Evolutionary conservation across 2,329 filamentous ascomycete genomes (phyloP).

Genomic region (Venturia asperata): DNA sequence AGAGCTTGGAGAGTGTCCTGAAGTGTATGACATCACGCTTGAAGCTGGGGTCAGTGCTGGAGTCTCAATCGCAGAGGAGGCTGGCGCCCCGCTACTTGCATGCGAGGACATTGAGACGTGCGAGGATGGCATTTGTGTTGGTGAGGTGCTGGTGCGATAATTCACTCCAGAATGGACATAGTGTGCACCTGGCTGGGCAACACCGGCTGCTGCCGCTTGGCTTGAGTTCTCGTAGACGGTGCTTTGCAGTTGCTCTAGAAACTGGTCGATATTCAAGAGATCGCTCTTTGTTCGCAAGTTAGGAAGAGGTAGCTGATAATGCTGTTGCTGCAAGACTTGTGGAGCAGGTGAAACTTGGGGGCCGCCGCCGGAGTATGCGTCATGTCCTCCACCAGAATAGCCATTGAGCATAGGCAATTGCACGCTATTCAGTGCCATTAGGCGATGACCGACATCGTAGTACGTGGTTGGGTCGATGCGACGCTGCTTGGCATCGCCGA

Average conservation of each 20-base stretch:
- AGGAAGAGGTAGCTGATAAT: constrained; percentile 81
- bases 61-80: constrained; percentile 47
- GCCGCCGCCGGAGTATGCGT: constrained; percentile 49
- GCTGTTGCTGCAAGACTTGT: constrained; percentile 55
- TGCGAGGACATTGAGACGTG: constrained; percentile 32
- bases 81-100: constrained; percentile 48
- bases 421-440: constrained; percentile 71
- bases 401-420: constrained; percentile 41
- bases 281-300: constrained; percentile 91
- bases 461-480: constrained; percentile 87
- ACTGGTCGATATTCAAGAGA: constrained; percentile 85
- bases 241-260: constrained; percentile 91
- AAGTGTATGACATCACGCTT: constrained; percentile 68
- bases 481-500: constrained; percentile 84
- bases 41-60: constrained; percentile 71
- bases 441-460: constrained; percentile 78
- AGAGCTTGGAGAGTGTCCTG: constrained; percentile 71
- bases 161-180: constrained; percentile 48
- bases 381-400: constrained; percentile 38
- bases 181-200: constrained; percentile 66
- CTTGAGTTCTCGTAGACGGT: constrained; percentile 92
- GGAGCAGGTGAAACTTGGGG: constrained; percentile 42
- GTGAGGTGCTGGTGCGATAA: constrained; percentile 53
- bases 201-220: constrained; percentile 68
- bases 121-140: constrained; percentile 28